Conservation (phyloP, 495 filamentous ascomycete genomes). For the Cercophora newfieldiana region DNA sequence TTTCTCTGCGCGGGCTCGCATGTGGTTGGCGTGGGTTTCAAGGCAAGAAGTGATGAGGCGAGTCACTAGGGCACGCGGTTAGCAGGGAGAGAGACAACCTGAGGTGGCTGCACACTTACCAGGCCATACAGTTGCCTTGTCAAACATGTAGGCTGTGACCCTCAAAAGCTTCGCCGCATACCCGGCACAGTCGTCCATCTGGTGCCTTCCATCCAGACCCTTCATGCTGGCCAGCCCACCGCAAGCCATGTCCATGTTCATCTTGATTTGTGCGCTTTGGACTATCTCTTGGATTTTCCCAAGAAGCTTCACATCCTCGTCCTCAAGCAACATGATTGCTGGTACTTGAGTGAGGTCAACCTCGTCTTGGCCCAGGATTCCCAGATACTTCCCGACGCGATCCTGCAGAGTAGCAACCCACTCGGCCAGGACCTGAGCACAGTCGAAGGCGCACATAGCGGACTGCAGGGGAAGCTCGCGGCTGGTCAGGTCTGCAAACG, state of each 20-base stretch:
- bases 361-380: slow-evolving; percentile 79
- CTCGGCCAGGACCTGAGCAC: slow-evolving; percentile 94
- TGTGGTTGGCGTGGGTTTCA: slow-evolving; percentile 79
- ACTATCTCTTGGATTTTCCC: slow-evolving; percentile 83
- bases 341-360: slow-evolving; percentile 76
- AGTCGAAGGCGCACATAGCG: slow-evolving; percentile 92
- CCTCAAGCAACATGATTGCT: slow-evolving; percentile 85
- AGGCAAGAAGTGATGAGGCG: slow-evolving; percentile 85
- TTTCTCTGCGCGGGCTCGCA: slow-evolving; percentile 66
- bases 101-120: slow-evolving; percentile 52
- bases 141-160: slow-evolving; percentile 85
- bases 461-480: slow-evolving; percentile 92
- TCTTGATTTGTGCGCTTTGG: slow-evolving; percentile 74
- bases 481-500: slow-evolving; percentile 81
- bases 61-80: slow-evolving; percentile 58
- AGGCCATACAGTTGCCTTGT: slow-evolving; percentile 90
- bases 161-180: slow-evolving; percentile 84
- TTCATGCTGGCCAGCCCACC: neutral
- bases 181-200: slow-evolving; percentile 64
- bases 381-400: slow-evolving; percentile 83
- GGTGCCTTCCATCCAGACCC: slow-evolving; percentile 42
- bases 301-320: slow-evolving; percentile 87
- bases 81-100: slow-evolving; percentile 16
- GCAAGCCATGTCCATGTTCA: slow-evolving; percentile 55
- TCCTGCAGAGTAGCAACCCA: slow-evolving; percentile 96